A percentile compares a stretch with the other conserved stretches of the same genome.
Conservation (phyloP, 1,284 basidiomycete genomes). For the Heterobasidion irregulare region DNA sequence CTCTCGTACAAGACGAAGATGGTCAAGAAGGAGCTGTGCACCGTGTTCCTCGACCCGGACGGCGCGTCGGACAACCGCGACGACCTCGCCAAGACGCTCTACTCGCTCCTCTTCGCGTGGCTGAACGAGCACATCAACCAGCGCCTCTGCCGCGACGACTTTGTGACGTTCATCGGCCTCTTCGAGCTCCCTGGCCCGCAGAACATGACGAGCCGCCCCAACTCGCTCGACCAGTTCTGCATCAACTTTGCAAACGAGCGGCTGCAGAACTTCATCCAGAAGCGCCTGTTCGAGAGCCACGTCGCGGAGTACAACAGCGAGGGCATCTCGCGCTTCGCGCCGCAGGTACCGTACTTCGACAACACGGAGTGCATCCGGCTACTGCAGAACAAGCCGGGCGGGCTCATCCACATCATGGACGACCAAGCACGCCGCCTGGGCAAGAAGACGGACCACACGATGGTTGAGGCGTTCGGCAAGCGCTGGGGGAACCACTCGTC, state of each 20-base stretch:
- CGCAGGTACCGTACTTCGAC: slow-evolving; percentile 80
- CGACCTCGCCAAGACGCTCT: slow-evolving; percentile 88
- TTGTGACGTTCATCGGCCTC: slow-evolving; percentile 87
- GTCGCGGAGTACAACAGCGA: slow-evolving; percentile 80
- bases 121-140: slow-evolving; percentile 95
- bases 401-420: slow-evolving; percentile 95
- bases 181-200: slow-evolving; percentile 94
- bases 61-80: slow-evolving; percentile 90
- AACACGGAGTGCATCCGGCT: slow-evolving; percentile 87
- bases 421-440: slow-evolving; percentile 84
- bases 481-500: slow-evolving; percentile 90
- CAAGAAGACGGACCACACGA: slow-evolving; percentile 89
- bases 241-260: slow-evolving; percentile 95
- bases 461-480: slow-evolving; percentile 92
- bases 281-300: slow-evolving; percentile 72
- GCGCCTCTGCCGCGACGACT: slow-evolving; percentile 87
- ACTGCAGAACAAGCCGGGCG: slow-evolving; percentile 82
- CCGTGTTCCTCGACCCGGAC: slow-evolving; percentile 92
- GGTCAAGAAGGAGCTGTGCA: slow-evolving; percentile 92
- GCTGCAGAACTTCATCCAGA: slow-evolving; percentile 79
- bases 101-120: slow-evolving; percentile 95
- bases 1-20: slow-evolving; percentile 90
- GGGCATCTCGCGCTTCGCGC: slow-evolving; percentile 68
- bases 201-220: slow-evolving; percentile 76
- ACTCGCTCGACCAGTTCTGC: slow-evolving; percentile 94